Evolutionary conservation across 768 basidiomycete genomes (phyloP), one percentile per base, ranked within the genome.

Genomic region (Tylopilus rubrobrunneus): DNA sequence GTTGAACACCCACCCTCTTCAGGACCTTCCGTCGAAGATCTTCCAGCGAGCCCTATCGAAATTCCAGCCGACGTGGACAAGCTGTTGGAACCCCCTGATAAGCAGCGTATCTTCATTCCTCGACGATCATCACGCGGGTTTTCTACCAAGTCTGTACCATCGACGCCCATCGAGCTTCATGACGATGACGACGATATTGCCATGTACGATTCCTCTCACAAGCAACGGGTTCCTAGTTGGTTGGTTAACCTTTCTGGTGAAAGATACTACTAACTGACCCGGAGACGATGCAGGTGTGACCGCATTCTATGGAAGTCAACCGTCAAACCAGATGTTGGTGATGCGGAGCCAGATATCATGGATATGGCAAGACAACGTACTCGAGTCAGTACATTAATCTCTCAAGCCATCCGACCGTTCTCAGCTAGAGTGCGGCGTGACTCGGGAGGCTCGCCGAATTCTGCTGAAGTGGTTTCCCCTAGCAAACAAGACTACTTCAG

Each of bases 191-290:
- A 77, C 31, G 80, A 81, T 40, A 78, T 77, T 61, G 87, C 85
- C 17, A 83, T 88, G 4, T 92, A 91, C 62, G 90, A 92, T 68
- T 84, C 86, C 27, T 92, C 89, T 10, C 75, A 81, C 61, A 92
- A 92, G 68, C 80, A 83, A 61, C 84, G 90, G 19, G 90, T 92
- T 25, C 90, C 90, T 6, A 89, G 89, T 67, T 92, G 90, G 90
- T 87, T 59, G 45, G 82, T 72, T 6, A 33, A 11, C n/a, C 46
- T 39, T 31, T 42, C 43, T 11, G 33, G 31, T n/a, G n/a, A 29
- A 27, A 44, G 2, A 11, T 27, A 7, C 36, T 29, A 41, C 27
- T 53, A 43, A 29, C 53, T 55, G 27, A 65, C 45, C 39, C 12
- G 34, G 33, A 42, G 36, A 33, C 23, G n/a, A 5, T 54, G 7